Conservation (phyloP, 495 filamentous ascomycete species). For the Hypoxylon fragiforme region DNA sequence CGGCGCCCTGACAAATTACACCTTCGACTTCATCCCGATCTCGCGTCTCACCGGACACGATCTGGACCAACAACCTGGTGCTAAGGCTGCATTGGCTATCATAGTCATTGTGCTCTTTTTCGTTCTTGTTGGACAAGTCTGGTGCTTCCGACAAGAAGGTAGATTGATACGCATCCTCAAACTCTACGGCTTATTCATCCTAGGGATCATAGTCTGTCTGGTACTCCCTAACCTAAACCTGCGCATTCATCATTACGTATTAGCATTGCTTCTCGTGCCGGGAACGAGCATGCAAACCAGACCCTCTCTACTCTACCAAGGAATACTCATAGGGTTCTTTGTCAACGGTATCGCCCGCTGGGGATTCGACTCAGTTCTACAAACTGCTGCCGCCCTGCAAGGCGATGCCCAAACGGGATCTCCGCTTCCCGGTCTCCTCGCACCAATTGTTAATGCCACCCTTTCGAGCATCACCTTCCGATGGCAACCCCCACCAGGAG, state of each 20-base stretch:
- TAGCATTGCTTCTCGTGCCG: conserved; percentile 78
- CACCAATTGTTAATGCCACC: conserved; percentile 46
- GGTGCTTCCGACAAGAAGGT: conserved; percentile 73
- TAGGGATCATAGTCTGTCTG: conserved; percentile 63
- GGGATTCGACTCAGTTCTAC: conserved; percentile 90
- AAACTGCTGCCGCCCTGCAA: conserved; percentile 72
- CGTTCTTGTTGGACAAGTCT: conserved; percentile 69
- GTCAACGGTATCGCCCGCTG: conserved; percentile 90
- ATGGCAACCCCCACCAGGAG: conserved; percentile 56
- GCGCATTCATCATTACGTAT: conserved; percentile 92
- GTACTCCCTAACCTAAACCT: conserved; percentile 80
- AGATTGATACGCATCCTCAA: conserved; percentile 69
- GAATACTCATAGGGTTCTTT: conserved; percentile 85
- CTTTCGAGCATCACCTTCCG: conserved; percentile 56
- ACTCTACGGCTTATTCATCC: conserved; percentile 67
- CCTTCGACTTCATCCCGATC: conserved; percentile 82
- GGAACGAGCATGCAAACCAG: conserved; percentile 84
- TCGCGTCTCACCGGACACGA: conserved; percentile 76
- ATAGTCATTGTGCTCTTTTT: conserved; percentile 64
- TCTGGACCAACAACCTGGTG: conserved; percentile 75
- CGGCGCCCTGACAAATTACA: conserved; percentile 80
- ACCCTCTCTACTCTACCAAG: conserved; percentile 78
- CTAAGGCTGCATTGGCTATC: conserved; percentile 67
- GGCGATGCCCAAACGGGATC: conserved; percentile 71
- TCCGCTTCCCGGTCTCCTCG: conserved; percentile 65